phyloP scores from a whole-genome alignment of 306 rosid species.

The Medicago truncatula region DNA sequence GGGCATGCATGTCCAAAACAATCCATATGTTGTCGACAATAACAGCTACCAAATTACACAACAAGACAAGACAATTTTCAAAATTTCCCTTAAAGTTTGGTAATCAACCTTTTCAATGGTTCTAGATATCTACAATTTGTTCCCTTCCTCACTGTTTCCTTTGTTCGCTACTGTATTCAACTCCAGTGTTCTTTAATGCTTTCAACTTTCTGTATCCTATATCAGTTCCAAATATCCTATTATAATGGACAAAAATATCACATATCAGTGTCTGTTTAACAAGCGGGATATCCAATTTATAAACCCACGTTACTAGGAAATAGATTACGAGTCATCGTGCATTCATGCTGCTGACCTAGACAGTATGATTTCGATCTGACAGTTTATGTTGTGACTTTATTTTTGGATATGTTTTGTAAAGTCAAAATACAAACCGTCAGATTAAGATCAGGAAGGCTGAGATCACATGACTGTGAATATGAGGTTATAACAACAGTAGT shows the following conservation, averaged over 20 bases:
- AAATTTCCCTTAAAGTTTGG: not conserved
- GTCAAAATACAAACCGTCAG: not conserved
- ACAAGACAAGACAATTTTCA: not conserved
- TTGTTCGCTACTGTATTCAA: conserved; percentile 50
- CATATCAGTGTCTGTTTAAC: conserved; percentile 4
- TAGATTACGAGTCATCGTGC: not conserved
- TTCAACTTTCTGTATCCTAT: conserved; percentile 79
- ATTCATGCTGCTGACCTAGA: not conserved
- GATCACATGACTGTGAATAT: not conserved
- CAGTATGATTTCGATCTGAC: not conserved
- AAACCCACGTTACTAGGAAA: not conserved
- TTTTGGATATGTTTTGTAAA: not conserved
- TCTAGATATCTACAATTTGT: conserved; percentile 16
- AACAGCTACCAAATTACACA: not conserved
- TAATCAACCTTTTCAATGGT: conserved; percentile 36
- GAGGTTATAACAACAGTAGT: not conserved
- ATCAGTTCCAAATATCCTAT: conserved; percentile 87
- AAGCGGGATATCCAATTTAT: not conserved
- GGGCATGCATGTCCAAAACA: not conserved
- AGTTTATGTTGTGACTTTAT: not conserved
- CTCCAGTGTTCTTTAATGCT: conserved; percentile 57
- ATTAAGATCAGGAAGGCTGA: conserved; percentile 7
- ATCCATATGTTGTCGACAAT: too few species aligned
- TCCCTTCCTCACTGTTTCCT: conserved; percentile 35
- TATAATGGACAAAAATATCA: conserved; percentile 1